Conservation (phyloP, 495 filamentous ascomycete species). For the Penicillium manginii region DNA sequence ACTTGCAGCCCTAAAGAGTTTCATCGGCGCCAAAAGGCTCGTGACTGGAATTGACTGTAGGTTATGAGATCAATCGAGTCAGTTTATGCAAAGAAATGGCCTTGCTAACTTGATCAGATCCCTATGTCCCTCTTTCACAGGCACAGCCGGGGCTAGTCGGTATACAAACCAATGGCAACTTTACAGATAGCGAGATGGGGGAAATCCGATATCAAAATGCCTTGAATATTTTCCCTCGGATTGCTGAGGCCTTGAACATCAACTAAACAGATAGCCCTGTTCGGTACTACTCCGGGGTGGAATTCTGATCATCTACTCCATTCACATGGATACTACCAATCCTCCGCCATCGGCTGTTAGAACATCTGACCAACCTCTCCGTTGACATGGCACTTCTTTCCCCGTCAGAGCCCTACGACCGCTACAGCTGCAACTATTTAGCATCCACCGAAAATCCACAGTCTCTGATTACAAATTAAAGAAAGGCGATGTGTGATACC, state of each 20-base stretch:
- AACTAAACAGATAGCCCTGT: background rate
- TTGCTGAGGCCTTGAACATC: conserved; percentile 7
- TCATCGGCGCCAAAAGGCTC: conserved; percentile 16
- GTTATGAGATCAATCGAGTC: background rate
- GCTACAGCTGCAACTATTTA: too few relatives aligned
- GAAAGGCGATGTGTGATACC: too few relatives aligned
- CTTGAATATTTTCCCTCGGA: conserved; percentile 21
- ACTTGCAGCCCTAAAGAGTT: conserved; percentile 22
- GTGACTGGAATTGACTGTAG: conserved; percentile 27
- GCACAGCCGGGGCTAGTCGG: conserved; percentile 7
- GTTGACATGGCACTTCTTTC: too few relatives aligned
- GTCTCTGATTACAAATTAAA: too few relatives aligned
- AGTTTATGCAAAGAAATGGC: background rate
- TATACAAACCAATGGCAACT: conserved; percentile 22
- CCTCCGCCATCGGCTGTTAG: too few relatives aligned
- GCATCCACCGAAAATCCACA: too few relatives aligned
- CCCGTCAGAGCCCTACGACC: too few relatives aligned
- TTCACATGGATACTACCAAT: too few relatives aligned
- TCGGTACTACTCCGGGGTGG: too few relatives aligned
- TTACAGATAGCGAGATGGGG: conserved; percentile 18
- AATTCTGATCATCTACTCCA: too few relatives aligned
- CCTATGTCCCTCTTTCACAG: conserved; percentile 21
- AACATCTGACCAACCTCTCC: too few relatives aligned
- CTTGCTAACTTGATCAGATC: conserved; percentile 17
- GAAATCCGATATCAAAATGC: conserved; percentile 22